Evolutionary conservation across 1,139 yeast species (phyloP).

Genomic region (Hyphopichia khmerensis): DNA sequence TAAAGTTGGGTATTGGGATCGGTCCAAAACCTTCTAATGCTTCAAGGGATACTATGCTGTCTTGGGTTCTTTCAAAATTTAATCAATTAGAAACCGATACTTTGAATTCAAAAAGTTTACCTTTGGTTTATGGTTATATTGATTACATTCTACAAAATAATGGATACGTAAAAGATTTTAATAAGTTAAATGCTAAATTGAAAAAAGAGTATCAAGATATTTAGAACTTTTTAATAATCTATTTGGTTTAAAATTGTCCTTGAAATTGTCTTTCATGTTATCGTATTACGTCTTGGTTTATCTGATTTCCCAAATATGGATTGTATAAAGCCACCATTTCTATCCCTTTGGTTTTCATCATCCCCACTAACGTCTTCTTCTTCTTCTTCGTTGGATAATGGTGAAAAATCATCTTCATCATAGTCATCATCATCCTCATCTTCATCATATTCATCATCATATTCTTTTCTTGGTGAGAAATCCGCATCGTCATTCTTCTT

Average conservation of each 20-base stretch:
- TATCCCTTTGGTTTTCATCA: not conserved
- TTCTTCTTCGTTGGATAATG: slow-evolving; percentile 6
- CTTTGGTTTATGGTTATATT: slow-evolving; percentile 17
- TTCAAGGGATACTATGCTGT: slow-evolving; percentile 32
- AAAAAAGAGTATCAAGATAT: slow-evolving; percentile 7
- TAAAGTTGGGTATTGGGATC: slow-evolving; percentile 41
- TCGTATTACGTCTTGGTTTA: slow-evolving; percentile 1
- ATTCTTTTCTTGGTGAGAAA: slow-evolving; percentile 6
- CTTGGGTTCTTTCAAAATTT: slow-evolving; percentile 40
- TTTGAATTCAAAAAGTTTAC: slow-evolving; percentile 15
- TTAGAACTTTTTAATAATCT: too few species aligned
- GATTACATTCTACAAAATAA: slow-evolving; percentile 17
- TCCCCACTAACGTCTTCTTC: not conserved
- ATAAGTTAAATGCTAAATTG: slow-evolving; percentile 19
- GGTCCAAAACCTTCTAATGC: slow-evolving; percentile 45
- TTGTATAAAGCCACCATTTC: slow-evolving; percentile 1
- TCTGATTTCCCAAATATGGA: slow-evolving; percentile 6
- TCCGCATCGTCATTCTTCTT: slow-evolving; percentile 11
- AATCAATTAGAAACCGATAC: slow-evolving; percentile 16
- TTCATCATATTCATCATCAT: slow-evolving; percentile 11
- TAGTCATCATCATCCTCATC: slow-evolving; percentile 8
- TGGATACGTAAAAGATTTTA: slow-evolving; percentile 17
- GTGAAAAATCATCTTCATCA: slow-evolving; percentile 7
- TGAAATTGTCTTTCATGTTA: not conserved
- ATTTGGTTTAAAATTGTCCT: not conserved